Evolutionary conservation across 331 rosid species (phyloP), one percentile per base, ranked within the genome.

Genomic region (Cydonia oblonga): DNA sequence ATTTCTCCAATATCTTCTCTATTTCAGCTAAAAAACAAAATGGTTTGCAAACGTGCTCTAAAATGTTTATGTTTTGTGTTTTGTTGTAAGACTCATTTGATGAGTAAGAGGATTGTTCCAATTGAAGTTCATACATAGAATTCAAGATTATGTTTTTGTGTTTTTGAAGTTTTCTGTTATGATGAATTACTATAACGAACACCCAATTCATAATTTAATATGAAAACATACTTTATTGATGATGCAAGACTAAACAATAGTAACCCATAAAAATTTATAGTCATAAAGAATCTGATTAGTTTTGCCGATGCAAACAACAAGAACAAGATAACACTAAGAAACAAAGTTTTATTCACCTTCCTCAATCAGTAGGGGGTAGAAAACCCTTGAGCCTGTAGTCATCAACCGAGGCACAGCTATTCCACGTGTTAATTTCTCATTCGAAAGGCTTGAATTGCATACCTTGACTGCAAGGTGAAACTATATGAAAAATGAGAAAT

Each of bases 331-430:
- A 68, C 19, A 71, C 28, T 30, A 22, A 32, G 52, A 77, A 71
- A 78, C 66, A 75, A 69, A n/a, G 64, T 66, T 68, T 96, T 71
- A 53, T 64, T 63, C 63, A 90, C 98, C 97, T 90, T 90, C 79
- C 89, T 89, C 84, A 77, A 73, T 74, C 58, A 69, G 78, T 78
- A 77, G 89, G 97, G 63, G 63, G 86, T 82, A 35, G 84, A 87
- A 83, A 90, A 75, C 68, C 97, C 98, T 78, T 89, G 92, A 84
- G 87, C 72, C 83, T 85, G 97, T 67, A 93, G 79, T 76, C 92
- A 87, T 93, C 97, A 49, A 90, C 90, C 29, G 86, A 83, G 51
- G 98, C 86, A 40, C 96, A 13, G 16, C 90, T 84, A 81, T 90
- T 78, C 97, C 92, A 75, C 25, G 73, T 28, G 87, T 89, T 81